phyloP scores from a whole-genome alignment of 352 stramenopile genomes.

The Pythium vanterpoolii region DNA sequence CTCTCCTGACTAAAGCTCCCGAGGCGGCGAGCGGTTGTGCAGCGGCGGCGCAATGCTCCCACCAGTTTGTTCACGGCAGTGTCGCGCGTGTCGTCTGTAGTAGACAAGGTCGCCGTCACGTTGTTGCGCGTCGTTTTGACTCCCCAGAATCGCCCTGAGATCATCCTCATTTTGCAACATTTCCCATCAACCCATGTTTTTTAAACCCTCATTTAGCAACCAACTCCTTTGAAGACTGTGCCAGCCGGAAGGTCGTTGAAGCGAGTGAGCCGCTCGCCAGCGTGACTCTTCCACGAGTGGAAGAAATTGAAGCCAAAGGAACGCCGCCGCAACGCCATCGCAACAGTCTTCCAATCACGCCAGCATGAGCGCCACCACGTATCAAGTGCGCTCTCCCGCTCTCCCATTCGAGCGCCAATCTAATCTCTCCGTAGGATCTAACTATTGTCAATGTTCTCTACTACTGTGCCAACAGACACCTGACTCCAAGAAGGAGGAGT shows the following conservation, averaged over 20 bases:
- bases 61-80: not conserved
- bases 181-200: not conserved
- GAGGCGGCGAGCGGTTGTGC: no score
- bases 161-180: slow-evolving; percentile 11
- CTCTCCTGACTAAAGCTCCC: no score
- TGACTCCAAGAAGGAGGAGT: slow-evolving; percentile 98
- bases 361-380: slow-evolving; percentile 49
- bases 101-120: slow-evolving; percentile 10
- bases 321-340: not conserved
- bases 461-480: slow-evolving; percentile 70
- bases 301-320: not conserved
- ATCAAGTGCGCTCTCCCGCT: slow-evolving; percentile 35
- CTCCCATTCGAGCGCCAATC: not conserved
- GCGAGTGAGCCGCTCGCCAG: slow-evolving; percentile 13
- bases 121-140: slow-evolving; percentile 20
- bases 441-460: not conserved
- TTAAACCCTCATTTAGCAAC: slow-evolving; percentile 17
- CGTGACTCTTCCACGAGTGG: slow-evolving; percentile 4
- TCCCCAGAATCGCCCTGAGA: slow-evolving; percentile 11
- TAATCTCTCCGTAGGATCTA: not conserved
- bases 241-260: slow-evolving; percentile 9
- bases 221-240: not conserved
- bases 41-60: no score
- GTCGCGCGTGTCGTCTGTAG: slow-evolving; percentile 13
- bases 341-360: not conserved